Evolutionary conservation across 73 alveolate genomes (phyloP).

Genomic region (Tetrahymena malaccensis): DNA sequence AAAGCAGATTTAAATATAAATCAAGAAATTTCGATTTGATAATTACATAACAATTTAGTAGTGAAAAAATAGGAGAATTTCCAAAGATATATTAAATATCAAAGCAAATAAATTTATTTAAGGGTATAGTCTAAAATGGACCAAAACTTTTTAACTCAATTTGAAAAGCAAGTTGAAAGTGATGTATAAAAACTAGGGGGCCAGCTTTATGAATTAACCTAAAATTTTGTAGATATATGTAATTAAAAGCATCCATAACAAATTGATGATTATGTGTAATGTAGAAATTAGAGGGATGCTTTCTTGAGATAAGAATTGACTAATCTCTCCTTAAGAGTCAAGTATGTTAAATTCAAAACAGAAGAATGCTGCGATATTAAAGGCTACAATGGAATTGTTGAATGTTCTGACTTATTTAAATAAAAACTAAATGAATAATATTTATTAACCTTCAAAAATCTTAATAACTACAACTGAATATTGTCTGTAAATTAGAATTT

Average conservation of each 20-base stretch:
- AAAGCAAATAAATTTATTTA: not conserved
- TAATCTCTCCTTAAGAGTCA: not conserved
- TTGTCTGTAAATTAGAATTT: too few species aligned
- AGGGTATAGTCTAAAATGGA: not conserved
- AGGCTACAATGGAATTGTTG: not conserved
- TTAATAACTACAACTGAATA: not conserved
- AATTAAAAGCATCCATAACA: not conserved
- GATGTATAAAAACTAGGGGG: not conserved
- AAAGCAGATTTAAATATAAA: not conserved
- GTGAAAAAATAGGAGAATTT: not conserved
- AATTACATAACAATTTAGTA: not conserved
- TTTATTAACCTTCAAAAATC: not conserved
- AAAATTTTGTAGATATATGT: not conserved
- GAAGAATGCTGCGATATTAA: not conserved
- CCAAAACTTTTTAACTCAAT: not conserved
- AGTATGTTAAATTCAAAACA: not conserved
- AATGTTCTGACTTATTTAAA: not conserved
- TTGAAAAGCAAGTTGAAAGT: not conserved
- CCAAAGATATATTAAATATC: not conserved
- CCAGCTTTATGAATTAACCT: not conserved
- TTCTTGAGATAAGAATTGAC: not conserved
- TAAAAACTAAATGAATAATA: not conserved
- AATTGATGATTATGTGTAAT: not conserved
- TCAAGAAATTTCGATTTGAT: not conserved
- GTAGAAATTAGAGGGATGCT: not conserved